Conservation (phyloP, 306 rosid species). For the Calophaca sinica region DNA sequence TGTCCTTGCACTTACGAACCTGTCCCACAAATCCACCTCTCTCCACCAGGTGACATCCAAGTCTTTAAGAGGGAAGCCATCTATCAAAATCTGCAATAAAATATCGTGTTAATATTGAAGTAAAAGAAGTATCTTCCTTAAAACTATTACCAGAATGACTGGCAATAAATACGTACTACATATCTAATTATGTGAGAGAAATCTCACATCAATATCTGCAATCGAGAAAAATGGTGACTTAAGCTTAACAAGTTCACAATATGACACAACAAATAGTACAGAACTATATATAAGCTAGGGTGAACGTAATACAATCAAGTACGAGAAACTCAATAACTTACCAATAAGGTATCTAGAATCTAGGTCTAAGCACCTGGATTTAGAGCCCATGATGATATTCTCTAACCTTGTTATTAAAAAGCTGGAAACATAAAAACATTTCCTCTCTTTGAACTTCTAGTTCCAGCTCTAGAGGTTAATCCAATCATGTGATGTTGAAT, state of each 20-base stretch:
- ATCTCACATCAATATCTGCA: constrained; percentile 29
- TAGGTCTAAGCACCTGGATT: background rate
- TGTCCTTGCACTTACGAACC: constrained; percentile 55
- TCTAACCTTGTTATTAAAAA: background rate
- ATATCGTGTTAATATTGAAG: constrained; percentile 12
- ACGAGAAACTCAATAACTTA: constrained; percentile 12
- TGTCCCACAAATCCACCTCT: constrained; percentile 94
- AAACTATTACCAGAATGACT: constrained; percentile 12
- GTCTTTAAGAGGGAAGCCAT: constrained; percentile 72
- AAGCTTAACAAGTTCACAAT: background rate
- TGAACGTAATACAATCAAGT: constrained; percentile 4
- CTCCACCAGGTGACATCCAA: constrained; percentile 94
- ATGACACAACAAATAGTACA: no score
- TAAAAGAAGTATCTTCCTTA: background rate
- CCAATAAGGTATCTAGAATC: background rate
- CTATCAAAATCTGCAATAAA: constrained; percentile 80
- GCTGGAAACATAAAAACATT: no score
- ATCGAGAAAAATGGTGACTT: constrained; percentile 1
- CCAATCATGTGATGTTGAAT: constrained; percentile 20
- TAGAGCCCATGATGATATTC: background rate
- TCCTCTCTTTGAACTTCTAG: no score
- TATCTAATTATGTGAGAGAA: constrained; percentile 28
- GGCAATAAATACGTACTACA: background rate
- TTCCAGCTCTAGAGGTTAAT: background rate
- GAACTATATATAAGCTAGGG: background rate